These are phyloP conservation scores for Acorus gramineus DNA, from an alignment of 106 monocot genomes.

Conservation along the genomic window DNA sequence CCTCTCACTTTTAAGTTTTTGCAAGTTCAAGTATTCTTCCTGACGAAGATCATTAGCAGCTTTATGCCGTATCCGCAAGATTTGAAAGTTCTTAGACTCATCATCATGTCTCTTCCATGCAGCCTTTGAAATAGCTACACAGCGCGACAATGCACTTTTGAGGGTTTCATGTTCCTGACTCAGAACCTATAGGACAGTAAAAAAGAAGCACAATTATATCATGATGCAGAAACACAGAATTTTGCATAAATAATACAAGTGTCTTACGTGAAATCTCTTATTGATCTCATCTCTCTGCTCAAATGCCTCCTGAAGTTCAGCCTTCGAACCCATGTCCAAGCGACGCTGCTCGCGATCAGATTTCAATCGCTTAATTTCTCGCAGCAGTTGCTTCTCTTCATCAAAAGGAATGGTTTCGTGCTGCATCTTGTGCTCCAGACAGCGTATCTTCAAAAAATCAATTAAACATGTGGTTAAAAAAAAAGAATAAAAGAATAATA, in stretches of 20 bases:
- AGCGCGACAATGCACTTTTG: slow-evolving; percentile 14
- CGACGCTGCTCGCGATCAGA: slow-evolving; percentile 37
- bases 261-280: slow-evolving; percentile 33
- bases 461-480: neutral
- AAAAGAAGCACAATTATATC: no score
- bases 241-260: neutral
- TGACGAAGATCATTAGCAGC: slow-evolving; percentile 47
- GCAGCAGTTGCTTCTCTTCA: slow-evolving; percentile 55
- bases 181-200: slow-evolving; percentile 27
- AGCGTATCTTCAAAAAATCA: slow-evolving; percentile 23
- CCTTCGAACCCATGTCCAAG: slow-evolving; percentile 25
- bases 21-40: slow-evolving; percentile 37
- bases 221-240: neutral
- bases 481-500: neutral
- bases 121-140: slow-evolving; percentile 22
- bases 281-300: slow-evolving; percentile 38
- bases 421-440: slow-evolving; percentile 40
- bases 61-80: slow-evolving; percentile 23
- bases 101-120: slow-evolving; percentile 26
- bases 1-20: slow-evolving; percentile 26
- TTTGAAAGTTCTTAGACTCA: slow-evolving; percentile 15
- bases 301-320: slow-evolving; percentile 43
- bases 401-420: slow-evolving; percentile 66
- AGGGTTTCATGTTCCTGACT: slow-evolving; percentile 50
- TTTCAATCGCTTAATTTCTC: slow-evolving; percentile 59